These are phyloP conservation scores for Spirogloea muscicola DNA, from an alignment of 139 green algal genomes.

Conservation along the genomic window DNA sequence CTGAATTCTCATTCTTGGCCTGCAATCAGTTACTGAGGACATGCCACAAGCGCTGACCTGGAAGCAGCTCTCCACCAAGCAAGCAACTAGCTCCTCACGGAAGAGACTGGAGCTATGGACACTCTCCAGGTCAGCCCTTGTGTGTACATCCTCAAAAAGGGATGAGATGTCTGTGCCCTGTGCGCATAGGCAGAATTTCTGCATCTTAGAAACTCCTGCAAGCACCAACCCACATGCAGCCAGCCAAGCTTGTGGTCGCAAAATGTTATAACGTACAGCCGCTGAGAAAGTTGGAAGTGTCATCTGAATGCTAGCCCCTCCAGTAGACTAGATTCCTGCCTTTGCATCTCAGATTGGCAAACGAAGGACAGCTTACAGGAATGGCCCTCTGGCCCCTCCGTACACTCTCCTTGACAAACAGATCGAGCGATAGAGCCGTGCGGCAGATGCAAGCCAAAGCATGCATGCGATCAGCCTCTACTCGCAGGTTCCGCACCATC, in stretches of 20 bases:
- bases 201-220: too few species aligned
- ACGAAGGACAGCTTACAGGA: too few species aligned
- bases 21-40: too few species aligned
- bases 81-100: slow-evolving; percentile 38
- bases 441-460: slow-evolving; percentile 43
- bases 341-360: too few species aligned
- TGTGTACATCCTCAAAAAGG: slow-evolving; percentile 40
- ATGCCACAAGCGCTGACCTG: slow-evolving; percentile 15
- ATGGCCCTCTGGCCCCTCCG: slow-evolving; percentile 31
- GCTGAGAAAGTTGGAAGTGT: too few species aligned
- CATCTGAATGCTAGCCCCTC: too few species aligned
- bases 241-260: too few species aligned
- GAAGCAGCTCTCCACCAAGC: slow-evolving; percentile 39
- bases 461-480: slow-evolving; percentile 44
- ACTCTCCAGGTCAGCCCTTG: slow-evolving; percentile 12
- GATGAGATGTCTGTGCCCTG: slow-evolving; percentile 38
- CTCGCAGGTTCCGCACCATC: slow-evolving; percentile 39
- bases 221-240: too few species aligned
- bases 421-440: slow-evolving; percentile 36
- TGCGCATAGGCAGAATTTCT: too few species aligned
- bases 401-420: slow-evolving; percentile 37
- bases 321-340: too few species aligned
- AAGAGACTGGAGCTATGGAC: slow-evolving; percentile 17
- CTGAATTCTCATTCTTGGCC: too few species aligned
- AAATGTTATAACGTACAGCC: too few species aligned